Conservation (phyloP, 2,329 filamentous ascomycete species). For the Aspergillus alliaceus region DNA sequence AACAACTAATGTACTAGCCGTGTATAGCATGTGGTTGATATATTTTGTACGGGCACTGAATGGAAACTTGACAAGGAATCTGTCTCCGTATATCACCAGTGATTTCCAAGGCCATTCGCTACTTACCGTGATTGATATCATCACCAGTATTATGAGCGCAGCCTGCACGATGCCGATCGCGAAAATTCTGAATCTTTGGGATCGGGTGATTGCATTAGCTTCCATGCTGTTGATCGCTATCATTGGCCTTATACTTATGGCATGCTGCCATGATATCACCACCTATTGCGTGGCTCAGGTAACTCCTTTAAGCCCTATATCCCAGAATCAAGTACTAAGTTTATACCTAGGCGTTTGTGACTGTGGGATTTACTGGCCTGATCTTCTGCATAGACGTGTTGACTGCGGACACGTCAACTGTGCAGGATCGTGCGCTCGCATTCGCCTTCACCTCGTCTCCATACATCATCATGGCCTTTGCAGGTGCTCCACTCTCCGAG, state of each 20-base stretch:
- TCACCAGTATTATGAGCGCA: slow-evolving; percentile 57
- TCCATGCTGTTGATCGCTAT: slow-evolving; percentile 50
- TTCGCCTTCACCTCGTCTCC: slow-evolving; percentile 60
- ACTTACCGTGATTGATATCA: slow-evolving; percentile 54
- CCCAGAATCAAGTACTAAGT: not conserved
- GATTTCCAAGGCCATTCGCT: slow-evolving; percentile 56
- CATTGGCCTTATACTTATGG: slow-evolving; percentile 61
- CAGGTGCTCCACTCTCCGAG: slow-evolving; percentile 52
- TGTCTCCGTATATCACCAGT: slow-evolving; percentile 38
- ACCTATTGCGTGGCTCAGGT: slow-evolving; percentile 62
- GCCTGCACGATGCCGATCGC: slow-evolving; percentile 60
- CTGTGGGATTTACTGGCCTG: slow-evolving; percentile 55
- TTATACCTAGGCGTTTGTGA: slow-evolving; percentile 54
- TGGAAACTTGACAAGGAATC: not conserved
- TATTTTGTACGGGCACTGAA: slow-evolving; percentile 1
- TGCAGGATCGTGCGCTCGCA: slow-evolving; percentile 59
- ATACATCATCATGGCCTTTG: slow-evolving; percentile 60
- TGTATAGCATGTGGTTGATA: slow-evolving; percentile 2
- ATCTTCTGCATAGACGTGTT: slow-evolving; percentile 57
- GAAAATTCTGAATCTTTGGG: slow-evolving; percentile 64
- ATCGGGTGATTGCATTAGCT: slow-evolving; percentile 58
- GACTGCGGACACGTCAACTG: slow-evolving; percentile 59
- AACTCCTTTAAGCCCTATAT: not conserved
- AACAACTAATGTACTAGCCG: too few species aligned
- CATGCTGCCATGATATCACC: slow-evolving; percentile 58